A percentile compares a stretch with the other conserved stretches of the same genome.
These are phyloP conservation scores for Brettanomyces naardenensis DNA, from an alignment of 805 yeast genomes.

Conservation along the genomic window DNA sequence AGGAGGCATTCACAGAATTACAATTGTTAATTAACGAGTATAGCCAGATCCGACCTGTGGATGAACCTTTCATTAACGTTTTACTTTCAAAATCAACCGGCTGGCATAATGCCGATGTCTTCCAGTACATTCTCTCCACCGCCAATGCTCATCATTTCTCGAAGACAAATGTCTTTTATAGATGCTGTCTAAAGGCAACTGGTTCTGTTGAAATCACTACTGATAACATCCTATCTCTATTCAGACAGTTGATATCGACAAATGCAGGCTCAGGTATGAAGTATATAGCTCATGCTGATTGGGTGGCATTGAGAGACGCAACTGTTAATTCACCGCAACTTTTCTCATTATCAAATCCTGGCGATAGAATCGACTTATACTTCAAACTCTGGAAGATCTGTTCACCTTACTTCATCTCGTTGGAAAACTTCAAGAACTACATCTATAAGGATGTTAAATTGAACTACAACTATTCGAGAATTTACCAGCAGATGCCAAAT, in stretches of 20 bases:
- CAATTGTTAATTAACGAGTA: slow-evolving; percentile 49
- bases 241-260: slow-evolving; percentile 27
- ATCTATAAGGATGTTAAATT: slow-evolving; percentile 37
- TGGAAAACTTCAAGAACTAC: slow-evolving; percentile 38
- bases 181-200: slow-evolving; percentile 65
- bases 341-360: slow-evolving; percentile 21
- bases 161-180: slow-evolving; percentile 61
- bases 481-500: slow-evolving; percentile 30
- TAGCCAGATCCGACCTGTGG: slow-evolving; percentile 49
- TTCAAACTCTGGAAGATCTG: slow-evolving; percentile 46
- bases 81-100: slow-evolving; percentile 55
- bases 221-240: slow-evolving; percentile 39
- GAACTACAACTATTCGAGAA: slow-evolving; percentile 32
- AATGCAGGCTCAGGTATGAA: slow-evolving; percentile 45
- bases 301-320: slow-evolving; percentile 78
- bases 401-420: slow-evolving; percentile 38
- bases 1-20: slow-evolving; percentile 49
- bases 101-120: slow-evolving; percentile 63
- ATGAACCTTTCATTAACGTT: slow-evolving; percentile 78
- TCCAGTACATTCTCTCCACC: slow-evolving; percentile 54
- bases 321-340: slow-evolving; percentile 42
- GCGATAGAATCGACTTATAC: slow-evolving; percentile 45
- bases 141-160: slow-evolving; percentile 49
- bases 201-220: slow-evolving; percentile 53
- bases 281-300: slow-evolving; percentile 74